Base-by-base conservation (phyloP, 2,329 filamentous ascomycete species). In the Penicillium sp. region DNA sequence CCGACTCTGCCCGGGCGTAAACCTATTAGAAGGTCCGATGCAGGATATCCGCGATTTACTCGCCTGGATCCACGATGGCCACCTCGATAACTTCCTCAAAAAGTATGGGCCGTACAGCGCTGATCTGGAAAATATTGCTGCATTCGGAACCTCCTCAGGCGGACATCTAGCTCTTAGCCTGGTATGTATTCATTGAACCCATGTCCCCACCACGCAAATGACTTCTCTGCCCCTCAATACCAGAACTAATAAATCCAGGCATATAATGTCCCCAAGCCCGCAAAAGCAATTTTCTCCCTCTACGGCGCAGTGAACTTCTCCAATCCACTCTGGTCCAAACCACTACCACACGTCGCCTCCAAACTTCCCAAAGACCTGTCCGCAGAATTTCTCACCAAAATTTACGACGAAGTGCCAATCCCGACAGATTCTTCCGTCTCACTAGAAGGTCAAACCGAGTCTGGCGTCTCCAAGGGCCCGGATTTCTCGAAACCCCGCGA, bases 91-190 rank as follows among this genome's bases (percentile, higher is more conserved):
- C 0, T 24, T 59, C 1, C 19, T 78, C 2, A 26, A 26, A 29
- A 19, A 33, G 1, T 39, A 59, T 2, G 55, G 24, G 1, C 39
- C 29, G 2, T 63, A 67, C 39, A 43, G 44, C 1, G 61, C 62
- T 3, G 69, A 71, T 42, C 51, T 64, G 2, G 63, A 74, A 1
- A 72, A 65, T 3, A 69, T 81, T 1, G 75, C 79, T 5, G 73
- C 67, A 0, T 67, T 82, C 5, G 80, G 80, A 1, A 82, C 79
- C 71, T 82, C 80, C 0, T 72, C 73, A 0, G 81, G 80, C 0
- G 81, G 79, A 0, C 66, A 69, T 1, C 64, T 83, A 1, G 80
- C 80, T 2, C 69, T 82, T 67, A 58, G 66, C 13, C 50, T 77
- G 62, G 75, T 77, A 62, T 36, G 67, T 63, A 24, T 40, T 23